Base-by-base conservation (phyloP, 768 basidiomycete genomes). In the Russula foetens region DNA sequence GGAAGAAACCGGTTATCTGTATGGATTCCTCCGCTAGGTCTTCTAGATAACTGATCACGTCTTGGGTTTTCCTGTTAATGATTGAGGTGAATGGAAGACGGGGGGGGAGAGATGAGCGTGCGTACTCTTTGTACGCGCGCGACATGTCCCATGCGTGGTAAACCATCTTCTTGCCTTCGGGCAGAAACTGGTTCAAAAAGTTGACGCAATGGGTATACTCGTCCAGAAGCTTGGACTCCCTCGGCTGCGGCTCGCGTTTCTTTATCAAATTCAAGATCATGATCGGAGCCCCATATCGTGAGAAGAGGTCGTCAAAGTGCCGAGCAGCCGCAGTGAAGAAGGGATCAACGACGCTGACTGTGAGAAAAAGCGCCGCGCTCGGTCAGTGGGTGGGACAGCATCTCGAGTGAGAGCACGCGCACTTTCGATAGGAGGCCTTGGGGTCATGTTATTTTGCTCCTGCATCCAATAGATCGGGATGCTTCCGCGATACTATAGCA, bases 131-230 rank as follows among this genome's bases (percentile, higher is more conserved):
- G 65, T 94, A 92, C 2, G 95, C 93, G 43, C 89, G 81, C 4
- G 88, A 86, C 90, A 98, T 97, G 71, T 99, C 97, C 91, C 93
- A 99, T 15, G 93, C 84, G 45, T 91, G 83, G 69, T 98, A 97
- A 15, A 85, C 78, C 84, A 99, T 92, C 75, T 86, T 85, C 74
- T 90, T 88, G 28, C 79, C 86, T 7, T 78, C 77, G 0, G 97
- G 96, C 14, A 99, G 73, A 73, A 97, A 98, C 70, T 99, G 96
- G 64, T 98, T 98, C 31, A 99, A 79, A 69, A 97, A 99, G 51
- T 81, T 72, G 19, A 98, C 86, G 69, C 97, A 99, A 70, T 94
- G 84, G 0, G 87, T 90, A 68, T 95, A 98, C 69, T 97, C 94
- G 17, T 86, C 85, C 17, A 96, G 74, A 8, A 99, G 76, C 70